These are phyloP conservation scores for Luzula sylvatica DNA, from an alignment of 176 grass and related monocot species.

Conservation along the genomic window DNA sequence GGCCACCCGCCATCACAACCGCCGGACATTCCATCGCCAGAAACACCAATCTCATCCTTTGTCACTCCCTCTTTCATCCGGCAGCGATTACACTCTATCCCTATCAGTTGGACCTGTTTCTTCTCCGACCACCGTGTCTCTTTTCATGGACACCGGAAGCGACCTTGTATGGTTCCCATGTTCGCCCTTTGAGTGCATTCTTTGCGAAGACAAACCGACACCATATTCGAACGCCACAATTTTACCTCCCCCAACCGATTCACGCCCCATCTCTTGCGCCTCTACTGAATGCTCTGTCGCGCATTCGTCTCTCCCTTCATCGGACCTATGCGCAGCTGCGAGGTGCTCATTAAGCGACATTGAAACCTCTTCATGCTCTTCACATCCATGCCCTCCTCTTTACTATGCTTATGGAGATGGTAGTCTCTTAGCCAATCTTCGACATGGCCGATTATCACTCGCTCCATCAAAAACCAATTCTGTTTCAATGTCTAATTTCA, in stretches of 20 bases:
- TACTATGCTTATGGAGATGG: slow-evolving; percentile 96
- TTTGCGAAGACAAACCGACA: slow-evolving; percentile 63
- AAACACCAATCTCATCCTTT: slow-evolving; percentile 17
- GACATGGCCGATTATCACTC: slow-evolving; percentile 52
- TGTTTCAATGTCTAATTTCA: slow-evolving; percentile 46
- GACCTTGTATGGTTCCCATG: slow-evolving; percentile 93
- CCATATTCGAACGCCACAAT: slow-evolving; percentile 1
- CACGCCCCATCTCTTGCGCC: slow-evolving; percentile 37
- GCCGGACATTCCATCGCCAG: neutral
- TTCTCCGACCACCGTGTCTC: slow-evolving; percentile 30
- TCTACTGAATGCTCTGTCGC: slow-evolving; percentile 52
- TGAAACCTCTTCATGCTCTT: slow-evolving; percentile 52
- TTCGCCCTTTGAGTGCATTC: slow-evolving; percentile 83
- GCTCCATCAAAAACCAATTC: slow-evolving; percentile 23
- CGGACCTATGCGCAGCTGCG: slow-evolving; percentile 72
- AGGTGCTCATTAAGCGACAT: slow-evolving; percentile 61
- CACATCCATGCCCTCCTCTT: slow-evolving; percentile 47
- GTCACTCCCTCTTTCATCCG: slow-evolving; percentile 52
- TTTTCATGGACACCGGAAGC: slow-evolving; percentile 91
- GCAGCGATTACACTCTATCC: slow-evolving; percentile 85
- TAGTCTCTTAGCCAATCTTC: slow-evolving; percentile 62
- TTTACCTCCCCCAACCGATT: slow-evolving; percentile 24
- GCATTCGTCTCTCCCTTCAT: slow-evolving; percentile 42
- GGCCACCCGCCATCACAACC: slow-evolving; percentile 29
- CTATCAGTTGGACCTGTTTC: slow-evolving; percentile 45